phyloP scores from a whole-genome alignment of 2,329 filamentous ascomycete species.

The Metarhizium guizhouense region DNA sequence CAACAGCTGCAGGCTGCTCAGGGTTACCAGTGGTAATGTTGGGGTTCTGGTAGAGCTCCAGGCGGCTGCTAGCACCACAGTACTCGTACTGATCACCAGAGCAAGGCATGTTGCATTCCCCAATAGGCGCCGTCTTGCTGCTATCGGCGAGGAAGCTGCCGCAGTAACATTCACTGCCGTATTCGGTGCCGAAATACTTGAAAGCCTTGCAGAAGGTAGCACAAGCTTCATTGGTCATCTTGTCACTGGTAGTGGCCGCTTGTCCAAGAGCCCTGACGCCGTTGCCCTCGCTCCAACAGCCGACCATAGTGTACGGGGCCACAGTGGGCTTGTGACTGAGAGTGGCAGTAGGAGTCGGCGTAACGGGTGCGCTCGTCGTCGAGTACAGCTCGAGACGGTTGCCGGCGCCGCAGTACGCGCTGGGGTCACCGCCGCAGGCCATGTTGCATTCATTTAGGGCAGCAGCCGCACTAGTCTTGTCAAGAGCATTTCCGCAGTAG shows the following conservation, averaged over 20 bases:
- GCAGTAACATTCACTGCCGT: slow-evolving; percentile 30
- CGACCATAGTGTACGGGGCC: slow-evolving; percentile 23
- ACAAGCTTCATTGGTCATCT: slow-evolving; percentile 26
- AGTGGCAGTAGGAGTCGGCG: slow-evolving; percentile 19
- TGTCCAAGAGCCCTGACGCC: slow-evolving; percentile 25
- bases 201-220: slow-evolving; percentile 25
- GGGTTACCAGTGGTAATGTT: slow-evolving; percentile 17
- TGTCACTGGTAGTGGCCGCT: slow-evolving; percentile 13
- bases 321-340: slow-evolving; percentile 14
- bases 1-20: slow-evolving; percentile 21
- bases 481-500: slow-evolving; percentile 38
- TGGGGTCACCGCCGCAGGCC: slow-evolving; percentile 30
- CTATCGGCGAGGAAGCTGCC: slow-evolving; percentile 20
- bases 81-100: slow-evolving; percentile 22
- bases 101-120: slow-evolving; percentile 27
- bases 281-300: slow-evolving; percentile 31
- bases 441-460: slow-evolving; percentile 27
- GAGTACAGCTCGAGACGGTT: slow-evolving; percentile 35
- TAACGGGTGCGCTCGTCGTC: slow-evolving; percentile 25
- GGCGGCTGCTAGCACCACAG: slow-evolving; percentile 21
- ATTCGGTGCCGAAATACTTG: slow-evolving; percentile 33
- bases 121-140: slow-evolving; percentile 17
- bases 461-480: slow-evolving; percentile 17
- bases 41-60: slow-evolving; percentile 24
- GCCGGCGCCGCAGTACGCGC: slow-evolving; percentile 33